Evolutionary conservation across 768 basidiomycete species (phyloP), one percentile per base, ranked within the genome.

Genomic region (Xerocomellus chrysenteron): DNA sequence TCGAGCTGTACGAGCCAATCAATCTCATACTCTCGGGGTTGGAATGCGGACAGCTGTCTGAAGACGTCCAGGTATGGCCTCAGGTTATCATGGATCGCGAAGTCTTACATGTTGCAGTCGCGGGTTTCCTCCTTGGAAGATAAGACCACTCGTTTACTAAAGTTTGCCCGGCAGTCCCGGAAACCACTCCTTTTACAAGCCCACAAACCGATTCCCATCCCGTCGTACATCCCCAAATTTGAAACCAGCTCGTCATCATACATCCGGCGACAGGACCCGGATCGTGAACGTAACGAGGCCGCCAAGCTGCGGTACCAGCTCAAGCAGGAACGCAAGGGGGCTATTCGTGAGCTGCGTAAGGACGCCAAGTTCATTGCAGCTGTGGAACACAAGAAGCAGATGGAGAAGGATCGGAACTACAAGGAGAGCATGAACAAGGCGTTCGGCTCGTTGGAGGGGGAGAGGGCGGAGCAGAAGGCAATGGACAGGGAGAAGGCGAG

Each of bases 281-380:
- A 99, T 71, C 85, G 85, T 57, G 94, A 96, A 65, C 85, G 92
- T 40, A 94, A 92, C 68, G 91, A 90, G 61, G 84, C 86, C 0
- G 75, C 87, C 55, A 98, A 98, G 72, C 74, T 99, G 66, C 87
- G 90, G 53, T 82, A 83, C 40, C 85, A 94, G 68, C 88, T 94
- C 78, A 95, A 95, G 76, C 88, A 98, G 75, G 97, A 98, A 78
- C 79, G 83, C 68, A 98, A 98, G 79, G 95, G 97, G 43, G 97
- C 97, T 5, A 94, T 99, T 59, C 80, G 96, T 45, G 97, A 99
- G 69, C 78, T 99, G 51, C 85, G 97, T 58, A 98, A 98, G 78
- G 97, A 99, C 69, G 87, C 93, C 59, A 81, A 83, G 62, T 99
- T 98, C 83, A 78, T 99, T 74, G 93, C 96, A 11, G 80, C 79